Base-by-base conservation (phyloP, 768 basidiomycete species). In the Chlorophyllum brunneum region DNA sequence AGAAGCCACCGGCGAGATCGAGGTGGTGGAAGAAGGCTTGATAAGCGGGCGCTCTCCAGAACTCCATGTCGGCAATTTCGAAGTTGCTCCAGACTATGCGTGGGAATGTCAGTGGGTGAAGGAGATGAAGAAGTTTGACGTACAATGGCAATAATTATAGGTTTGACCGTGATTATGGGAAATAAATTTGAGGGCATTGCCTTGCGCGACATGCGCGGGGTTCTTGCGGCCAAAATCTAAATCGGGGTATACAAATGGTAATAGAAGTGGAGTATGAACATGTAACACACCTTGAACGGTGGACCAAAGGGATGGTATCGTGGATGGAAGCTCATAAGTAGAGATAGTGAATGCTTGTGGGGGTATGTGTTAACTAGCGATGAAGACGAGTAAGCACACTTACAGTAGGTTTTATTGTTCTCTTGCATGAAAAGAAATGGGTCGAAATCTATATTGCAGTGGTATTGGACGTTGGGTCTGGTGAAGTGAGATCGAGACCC, bases 131-230 rank as follows among this genome's bases (percentile, higher is more conserved):
- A 26, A 37, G 10, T 8, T 39, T 20, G 37, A 74, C 82, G 56
- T 58, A 87, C 85, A 89, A 56, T 89, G 86, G 62, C 88, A 91
- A n/a, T 78, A 69, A 63, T 90, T 91, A 59, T 88, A 91, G 0
- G 76, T 77, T 38, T 83, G 73, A 11, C 88, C 89, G 3, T 76
- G 74, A 61, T 94, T 76, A 42, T 88, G 77, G 1, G 83, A 86
- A 42, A 88, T 63, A 68, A 84, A 90, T 1, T 65, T 67, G 74
- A 87, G 73, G 0, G 83, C 75, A 62, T 88, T 90, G 42, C 80
- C 72, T 23, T 75, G 61, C 2, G 80, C 72, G 18, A 89, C 58
- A 56, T 77, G 73, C 54, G 83, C 68, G 0, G 85, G 83, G 57
- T 85, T 64, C 20, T 68, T 51, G n/a, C 67, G 59, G 54, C 80